Percentiles rank a stretch among this genome's conserved stretches.
These are phyloP conservation scores for Didymella sp. DNA, from an alignment of 2,329 filamentous ascomycete species.

Conservation along the genomic window DNA sequence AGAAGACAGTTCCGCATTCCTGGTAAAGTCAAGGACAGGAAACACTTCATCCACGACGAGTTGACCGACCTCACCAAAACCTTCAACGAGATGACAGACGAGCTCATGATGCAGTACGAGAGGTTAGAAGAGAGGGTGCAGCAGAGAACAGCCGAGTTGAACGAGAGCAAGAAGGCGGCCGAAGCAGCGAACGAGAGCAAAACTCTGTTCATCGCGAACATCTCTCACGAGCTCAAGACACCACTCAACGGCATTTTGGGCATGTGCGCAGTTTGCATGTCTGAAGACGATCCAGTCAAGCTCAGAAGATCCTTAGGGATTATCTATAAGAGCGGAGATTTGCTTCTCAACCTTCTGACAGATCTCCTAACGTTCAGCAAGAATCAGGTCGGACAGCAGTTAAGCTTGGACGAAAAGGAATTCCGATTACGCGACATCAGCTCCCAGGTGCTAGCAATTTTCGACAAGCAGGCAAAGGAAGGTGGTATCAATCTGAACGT, in stretches of 20 bases:
- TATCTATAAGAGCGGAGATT: slow-evolving; percentile 86
- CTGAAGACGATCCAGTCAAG: slow-evolving; percentile 78
- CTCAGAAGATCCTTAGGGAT: slow-evolving; percentile 86
- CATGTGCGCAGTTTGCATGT: slow-evolving; percentile 92
- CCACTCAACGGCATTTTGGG: slow-evolving; percentile 95
- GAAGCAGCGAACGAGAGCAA: slow-evolving; percentile 98
- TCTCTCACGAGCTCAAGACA: slow-evolving; percentile 86
- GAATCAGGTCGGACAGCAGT: slow-evolving; percentile 87
- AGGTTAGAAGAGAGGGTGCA: slow-evolving; percentile 83
- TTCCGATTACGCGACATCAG: slow-evolving; percentile 85
- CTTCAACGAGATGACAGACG: slow-evolving; percentile 94
- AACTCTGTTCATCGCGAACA: slow-evolving; percentile 96
- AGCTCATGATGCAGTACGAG: slow-evolving; percentile 84
- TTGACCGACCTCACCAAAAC: slow-evolving; percentile 81
- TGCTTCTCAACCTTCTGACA: slow-evolving; percentile 84
- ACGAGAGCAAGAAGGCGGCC: slow-evolving; percentile 88
- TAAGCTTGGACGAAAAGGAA: slow-evolving; percentile 82
- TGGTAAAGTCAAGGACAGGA: slow-evolving; percentile 76
- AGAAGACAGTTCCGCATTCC: slow-evolving; percentile 80
- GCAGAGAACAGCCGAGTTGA: slow-evolving; percentile 81
- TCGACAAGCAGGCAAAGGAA: slow-evolving; percentile 87
- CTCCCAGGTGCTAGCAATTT: slow-evolving; percentile 83
- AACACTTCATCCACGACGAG: slow-evolving; percentile 82
- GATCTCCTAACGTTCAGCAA: slow-evolving; percentile 93
- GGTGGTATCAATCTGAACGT: slow-evolving; percentile 76